Base-by-base conservation (phyloP, 305 asterid species). In the Petunia hybrid region DNA sequence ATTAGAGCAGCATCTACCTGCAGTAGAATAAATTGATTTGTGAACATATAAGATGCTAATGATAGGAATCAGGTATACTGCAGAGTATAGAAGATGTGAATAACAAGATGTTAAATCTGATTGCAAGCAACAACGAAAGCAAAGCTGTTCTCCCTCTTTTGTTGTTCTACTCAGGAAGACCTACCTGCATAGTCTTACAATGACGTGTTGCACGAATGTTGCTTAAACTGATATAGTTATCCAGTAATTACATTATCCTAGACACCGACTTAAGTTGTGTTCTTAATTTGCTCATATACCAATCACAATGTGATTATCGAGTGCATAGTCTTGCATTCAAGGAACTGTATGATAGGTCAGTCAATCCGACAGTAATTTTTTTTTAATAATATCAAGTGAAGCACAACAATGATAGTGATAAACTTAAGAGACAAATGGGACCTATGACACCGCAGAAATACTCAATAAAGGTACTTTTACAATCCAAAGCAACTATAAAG, bases 1-100 rank as follows among this genome's bases (percentile, higher is more conserved):
- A 95, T 95, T 79, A 95, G 96, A 74, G 98, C 97, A 51, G 98
- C 98, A 91, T 95, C 99, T 63, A 95, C 98, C 99, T 95, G 95
- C 84, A 83, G 38, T 46, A 39, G 40, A 41, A 74, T 74, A 51
- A 53, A 74, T 51, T 53, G 14, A 73, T 36, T 74, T 74, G 64
- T 31, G 64, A 73, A 36, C 36, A 53, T 53, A 74, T 53, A 55
- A 53, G 8, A 51, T 74, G 78, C 64, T 7, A 74, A 61, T 48
- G 64, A 53, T 38, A 36, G 36, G 48, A 53, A 53, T 10, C 4
- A 1, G 8, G 64, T 36, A 3, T 7, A 16, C 63, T 57, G 64
- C 46, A 74, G 78, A 73, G 64, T 8, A 66, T 31, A 53, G 2
- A 66, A 16, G 41, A 40, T 22, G 48, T 38, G 57, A 3, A 79